Percentiles rank a stretch among this genome's conserved stretches.
Conservation (phyloP, 1,284 basidiomycete genomes). For the Filobasidium uniguttulatum region DNA sequence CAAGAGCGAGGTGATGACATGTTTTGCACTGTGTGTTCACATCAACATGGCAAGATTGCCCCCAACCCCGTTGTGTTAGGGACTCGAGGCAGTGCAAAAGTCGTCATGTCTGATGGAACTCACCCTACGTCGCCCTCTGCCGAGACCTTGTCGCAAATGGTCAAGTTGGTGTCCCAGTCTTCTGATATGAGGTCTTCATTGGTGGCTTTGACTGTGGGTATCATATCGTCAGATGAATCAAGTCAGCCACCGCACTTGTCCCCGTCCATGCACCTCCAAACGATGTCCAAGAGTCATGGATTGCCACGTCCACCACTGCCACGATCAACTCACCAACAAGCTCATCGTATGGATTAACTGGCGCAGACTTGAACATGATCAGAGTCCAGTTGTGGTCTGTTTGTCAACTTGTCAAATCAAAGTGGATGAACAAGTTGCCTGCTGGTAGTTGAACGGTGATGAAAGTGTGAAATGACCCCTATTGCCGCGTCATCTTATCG, state of each 20-base stretch:
- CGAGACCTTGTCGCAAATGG: conserved; percentile 89
- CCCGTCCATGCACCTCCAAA: not conserved
- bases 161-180: conserved; percentile 90
- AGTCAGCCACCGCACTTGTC: not conserved
- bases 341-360: conserved; percentile 74
- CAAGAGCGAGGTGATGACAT: conserved; percentile 69
- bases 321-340: conserved; percentile 74
- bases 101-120: conserved; percentile 19
- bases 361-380: conserved; percentile 40
- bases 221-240: conserved; percentile 1
- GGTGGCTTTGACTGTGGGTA: conserved; percentile 66
- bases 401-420: not conserved
- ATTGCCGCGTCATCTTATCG: too few relatives aligned
- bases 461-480: too few relatives aligned
- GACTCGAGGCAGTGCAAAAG: not conserved
- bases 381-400: not conserved
- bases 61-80: not conserved
- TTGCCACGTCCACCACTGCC: too few relatives aligned
- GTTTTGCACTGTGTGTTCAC: conserved; percentile 56
- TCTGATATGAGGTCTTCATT: conserved; percentile 87
- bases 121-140: conserved; percentile 76
- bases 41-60: conserved; percentile 1
- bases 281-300: not conserved
- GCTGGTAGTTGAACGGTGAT: too few relatives aligned
- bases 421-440: not conserved